Base-by-base conservation (phyloP, 768 basidiomycete genomes). In the Daedaleopsis nitida region DNA sequence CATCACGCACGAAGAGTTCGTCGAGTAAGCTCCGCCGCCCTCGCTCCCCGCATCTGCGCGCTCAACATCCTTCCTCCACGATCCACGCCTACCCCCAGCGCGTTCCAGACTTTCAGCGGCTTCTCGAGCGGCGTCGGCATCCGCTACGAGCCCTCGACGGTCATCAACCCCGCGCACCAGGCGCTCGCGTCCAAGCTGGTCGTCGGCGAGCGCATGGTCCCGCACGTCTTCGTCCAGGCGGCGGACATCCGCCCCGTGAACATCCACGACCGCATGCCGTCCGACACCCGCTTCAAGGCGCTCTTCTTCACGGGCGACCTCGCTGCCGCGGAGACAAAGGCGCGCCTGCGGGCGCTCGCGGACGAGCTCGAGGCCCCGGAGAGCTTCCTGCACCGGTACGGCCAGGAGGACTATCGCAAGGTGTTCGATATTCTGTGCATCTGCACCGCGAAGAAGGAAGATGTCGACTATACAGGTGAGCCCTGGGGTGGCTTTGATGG, bases 231-330 rank as follows among this genome's bases (percentile, higher is more conserved):
- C 57, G 68, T 84, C 24, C 73, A 81, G 9, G 76, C 74, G 0
- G 80, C 80, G 21, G 83, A 84, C 52, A 75, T 74, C 14, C 72
- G 74, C 10, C 77, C 81, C 16, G 72, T 70, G 60, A 79, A 85
- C 61, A 67, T 85, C 12, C 84, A 83, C 47, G 84, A 84, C 63
- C 70, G 80, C 13, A 69, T 82, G 44, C 77, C 76, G 1, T 72
- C 80, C 2, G 79, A 85, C 67, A 74, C 73, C 48, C 76, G 80
- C 50, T 85, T 79, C 73, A 81, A 83, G 62, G 38, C 84, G 16
- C 58, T 84, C 57, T 59, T 82, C 17, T 84, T 84, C 66, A 65
- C 68, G 0, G 83, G 82, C 7, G 74, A 81, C 53, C 60, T 71
- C 32, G 63, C 55, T 24, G 65, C 71, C 9, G 44, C 65, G 39